Conservation (phyloP, 164 flowering plant genomes). For the Dillenia turbinata region DNA sequence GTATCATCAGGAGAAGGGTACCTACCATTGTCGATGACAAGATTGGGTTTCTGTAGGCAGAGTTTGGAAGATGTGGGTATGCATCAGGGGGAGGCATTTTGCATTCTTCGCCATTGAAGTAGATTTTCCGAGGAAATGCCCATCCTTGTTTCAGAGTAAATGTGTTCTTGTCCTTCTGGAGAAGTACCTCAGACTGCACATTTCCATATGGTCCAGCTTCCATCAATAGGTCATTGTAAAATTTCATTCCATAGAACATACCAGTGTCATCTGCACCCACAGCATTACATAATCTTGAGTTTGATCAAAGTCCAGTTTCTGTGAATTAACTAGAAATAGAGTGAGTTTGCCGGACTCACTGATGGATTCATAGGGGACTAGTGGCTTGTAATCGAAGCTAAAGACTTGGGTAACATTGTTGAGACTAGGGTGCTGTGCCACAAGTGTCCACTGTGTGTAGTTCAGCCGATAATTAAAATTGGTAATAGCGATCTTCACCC, state of each 20-base stretch:
- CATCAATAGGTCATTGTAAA: slow-evolving; percentile 75
- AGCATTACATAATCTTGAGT: background rate
- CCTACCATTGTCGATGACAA: slow-evolving; percentile 13
- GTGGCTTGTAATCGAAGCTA: slow-evolving; percentile 84
- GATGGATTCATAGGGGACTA: slow-evolving; percentile 55
- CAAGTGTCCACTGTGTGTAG: slow-evolving; percentile 77
- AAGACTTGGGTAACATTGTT: slow-evolving; percentile 78
- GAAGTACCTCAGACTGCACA: slow-evolving; percentile 75
- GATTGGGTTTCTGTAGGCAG: slow-evolving; percentile 25
- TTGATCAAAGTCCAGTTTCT: background rate
- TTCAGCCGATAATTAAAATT: slow-evolving; percentile 74
- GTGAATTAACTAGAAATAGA: background rate
- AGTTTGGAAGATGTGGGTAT: slow-evolving; percentile 69
- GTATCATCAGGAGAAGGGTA: slow-evolving; percentile 19
- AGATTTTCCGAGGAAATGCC: slow-evolving; percentile 80
- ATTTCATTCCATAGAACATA: slow-evolving; percentile 82
- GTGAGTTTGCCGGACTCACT: slow-evolving; percentile 37
- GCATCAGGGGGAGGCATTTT: slow-evolving; percentile 72
- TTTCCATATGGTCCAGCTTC: slow-evolving; percentile 76
- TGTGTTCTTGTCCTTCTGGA: slow-evolving; percentile 54
- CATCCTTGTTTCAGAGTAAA: slow-evolving; percentile 73
- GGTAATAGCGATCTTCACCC: slow-evolving; percentile 64
- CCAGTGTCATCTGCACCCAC: slow-evolving; percentile 77
- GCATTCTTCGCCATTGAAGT: slow-evolving; percentile 89
- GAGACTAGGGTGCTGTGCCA: slow-evolving; percentile 81